phyloP scores from a whole-genome alignment of 306 rosid species.

The Crataegus laevigata region DNA sequence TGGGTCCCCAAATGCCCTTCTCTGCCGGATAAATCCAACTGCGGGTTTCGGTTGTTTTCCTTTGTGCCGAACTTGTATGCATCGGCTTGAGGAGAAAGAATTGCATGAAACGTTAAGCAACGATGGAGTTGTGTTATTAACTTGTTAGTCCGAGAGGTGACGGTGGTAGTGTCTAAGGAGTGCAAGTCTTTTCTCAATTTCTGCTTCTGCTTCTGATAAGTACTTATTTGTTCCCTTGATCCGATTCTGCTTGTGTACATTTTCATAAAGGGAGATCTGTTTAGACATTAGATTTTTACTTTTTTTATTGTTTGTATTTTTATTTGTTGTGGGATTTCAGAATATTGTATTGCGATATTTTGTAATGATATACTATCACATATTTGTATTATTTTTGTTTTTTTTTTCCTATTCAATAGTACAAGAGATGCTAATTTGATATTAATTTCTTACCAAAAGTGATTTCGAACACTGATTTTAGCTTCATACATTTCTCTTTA shows the following conservation, averaged over 20 bases:
- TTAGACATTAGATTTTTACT: neutral
- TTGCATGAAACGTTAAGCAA: too few species aligned
- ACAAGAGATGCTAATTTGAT: neutral
- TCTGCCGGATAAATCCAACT: slow-evolving; percentile 68
- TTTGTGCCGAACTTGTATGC: slow-evolving; percentile 66
- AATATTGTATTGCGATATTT: too few species aligned
- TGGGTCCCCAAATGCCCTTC: slow-evolving; percentile 85
- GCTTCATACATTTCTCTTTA: too few species aligned
- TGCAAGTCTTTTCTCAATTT: neutral
- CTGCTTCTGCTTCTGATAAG: neutral
- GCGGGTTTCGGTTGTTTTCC: slow-evolving; percentile 88
- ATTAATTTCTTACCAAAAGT: neutral
- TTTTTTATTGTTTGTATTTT: neutral
- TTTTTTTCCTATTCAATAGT: neutral
- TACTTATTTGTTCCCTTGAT: neutral
- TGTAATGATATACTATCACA: too few species aligned
- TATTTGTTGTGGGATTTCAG: neutral
- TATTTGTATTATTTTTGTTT: too few species aligned
- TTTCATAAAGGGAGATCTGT: neutral
- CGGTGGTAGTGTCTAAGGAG: too few species aligned
- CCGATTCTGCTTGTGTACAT: neutral
- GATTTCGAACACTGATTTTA: too few species aligned
- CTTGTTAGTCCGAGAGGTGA: too few species aligned
- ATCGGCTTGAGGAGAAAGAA: neutral
- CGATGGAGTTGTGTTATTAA: too few species aligned